Conservation (phyloP, 441 rosid genomes). For the Arabidopsis lyrata region DNA sequence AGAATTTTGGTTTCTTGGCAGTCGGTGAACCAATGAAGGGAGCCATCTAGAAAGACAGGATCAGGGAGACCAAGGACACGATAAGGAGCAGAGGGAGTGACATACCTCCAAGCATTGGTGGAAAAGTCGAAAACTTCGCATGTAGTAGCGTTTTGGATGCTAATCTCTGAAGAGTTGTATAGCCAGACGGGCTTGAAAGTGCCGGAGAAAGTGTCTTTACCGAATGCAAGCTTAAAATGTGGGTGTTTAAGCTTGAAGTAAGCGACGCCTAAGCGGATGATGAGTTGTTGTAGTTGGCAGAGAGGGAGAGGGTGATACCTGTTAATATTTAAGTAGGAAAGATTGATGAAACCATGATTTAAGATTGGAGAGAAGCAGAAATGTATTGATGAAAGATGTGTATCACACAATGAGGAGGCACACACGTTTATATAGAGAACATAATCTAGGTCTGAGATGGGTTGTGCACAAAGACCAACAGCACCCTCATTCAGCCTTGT, state of each 20-base stretch:
- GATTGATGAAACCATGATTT: no score
- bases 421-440: no score
- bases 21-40: background rate
- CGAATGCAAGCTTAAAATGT: background rate
- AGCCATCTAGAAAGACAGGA: background rate
- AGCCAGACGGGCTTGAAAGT: background rate
- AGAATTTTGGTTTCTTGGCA: no score
- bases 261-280: background rate
- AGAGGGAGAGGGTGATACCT: constrained; percentile 12
- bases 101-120: background rate
- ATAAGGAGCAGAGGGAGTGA: background rate
- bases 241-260: background rate
- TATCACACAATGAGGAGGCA: no score
- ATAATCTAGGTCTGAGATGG: no score
- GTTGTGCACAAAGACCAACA: no score
- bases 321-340: no score
- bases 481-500: no score
- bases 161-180: background rate
- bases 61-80: background rate
- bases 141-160: background rate
- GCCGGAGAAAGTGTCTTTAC: background rate
- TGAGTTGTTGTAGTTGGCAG: background rate
- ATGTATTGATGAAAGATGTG: no score
- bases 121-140: background rate
- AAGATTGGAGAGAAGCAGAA: no score